Percentiles rank a stretch among this genome's conserved stretches.
phyloP scores from a whole-genome alignment of 345 rosid genomes.

The Aethionema arabicum region DNA sequence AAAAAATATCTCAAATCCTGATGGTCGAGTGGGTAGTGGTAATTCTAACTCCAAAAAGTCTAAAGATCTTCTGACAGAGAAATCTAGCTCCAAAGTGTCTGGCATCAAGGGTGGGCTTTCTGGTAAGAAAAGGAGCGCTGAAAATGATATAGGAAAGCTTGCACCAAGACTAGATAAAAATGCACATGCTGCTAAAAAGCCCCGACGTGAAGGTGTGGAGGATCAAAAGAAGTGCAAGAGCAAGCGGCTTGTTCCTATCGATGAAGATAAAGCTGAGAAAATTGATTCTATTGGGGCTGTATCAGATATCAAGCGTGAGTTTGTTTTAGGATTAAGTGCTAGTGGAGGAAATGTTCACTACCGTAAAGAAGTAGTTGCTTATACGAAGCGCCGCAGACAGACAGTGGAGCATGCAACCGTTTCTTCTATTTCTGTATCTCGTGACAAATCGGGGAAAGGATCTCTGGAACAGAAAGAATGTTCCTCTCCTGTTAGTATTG shows the following conservation, averaged over 20 bases:
- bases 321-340: conserved; percentile 48
- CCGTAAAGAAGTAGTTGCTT: conserved; percentile 66
- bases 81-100: conserved; percentile 37
- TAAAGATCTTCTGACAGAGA: conserved; percentile 40
- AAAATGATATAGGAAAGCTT: conserved; percentile 48
- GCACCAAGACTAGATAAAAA: conserved; percentile 40
- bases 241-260: conserved; percentile 34
- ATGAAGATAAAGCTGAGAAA: conserved; percentile 33
- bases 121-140: conserved; percentile 46
- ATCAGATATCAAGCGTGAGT: conserved; percentile 38
- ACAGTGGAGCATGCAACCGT: conserved; percentile 58
- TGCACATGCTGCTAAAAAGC: conserved; percentile 53
- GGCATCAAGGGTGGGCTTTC: conserved; percentile 38
- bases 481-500: conserved; percentile 30
- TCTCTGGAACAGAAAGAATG: conserved; percentile 45
- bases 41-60: conserved; percentile 39
- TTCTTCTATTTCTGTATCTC: conserved; percentile 44
- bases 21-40: conserved; percentile 31
- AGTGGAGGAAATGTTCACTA: conserved; percentile 40
- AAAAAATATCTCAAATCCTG: conserved; percentile 32
- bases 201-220: conserved; percentile 43
- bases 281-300: conserved; percentile 29
- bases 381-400: conserved; percentile 57
- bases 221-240: conserved; percentile 32
- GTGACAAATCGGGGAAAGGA: conserved; percentile 49